Evolutionary conservation across 768 basidiomycete genomes (phyloP).

Genomic region (Suillus variegatus): DNA sequence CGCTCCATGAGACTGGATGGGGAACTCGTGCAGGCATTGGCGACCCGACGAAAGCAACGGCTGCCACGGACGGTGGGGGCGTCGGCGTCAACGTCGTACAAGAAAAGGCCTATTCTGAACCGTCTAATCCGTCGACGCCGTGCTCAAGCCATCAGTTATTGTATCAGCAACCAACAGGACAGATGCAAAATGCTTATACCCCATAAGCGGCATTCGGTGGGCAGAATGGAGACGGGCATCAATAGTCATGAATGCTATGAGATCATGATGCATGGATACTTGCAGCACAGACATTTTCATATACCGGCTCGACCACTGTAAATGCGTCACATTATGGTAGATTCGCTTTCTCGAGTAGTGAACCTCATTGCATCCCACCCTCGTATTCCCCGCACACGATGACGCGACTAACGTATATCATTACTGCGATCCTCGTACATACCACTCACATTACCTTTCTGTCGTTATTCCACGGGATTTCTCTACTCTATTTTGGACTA

Average conservation of each 20-base stretch:
- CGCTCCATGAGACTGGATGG: conserved; percentile 95
- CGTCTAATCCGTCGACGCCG: conserved; percentile 1
- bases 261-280: neutral
- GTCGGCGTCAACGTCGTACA: conserved; percentile 17
- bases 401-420: neutral
- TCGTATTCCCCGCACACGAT: neutral
- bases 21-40: conserved; percentile 95
- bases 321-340: neutral
- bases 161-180: conserved; percentile 1
- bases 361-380: neutral
- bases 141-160: neutral
- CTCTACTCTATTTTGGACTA: conserved; percentile 1
- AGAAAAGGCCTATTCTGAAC: conserved; percentile 20
- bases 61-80: conserved; percentile 52
- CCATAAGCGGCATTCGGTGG: conserved; percentile 8
- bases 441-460: neutral
- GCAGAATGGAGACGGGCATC: conserved; percentile 9
- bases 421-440: neutral
- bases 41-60: conserved; percentile 75
- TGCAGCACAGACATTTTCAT: neutral
- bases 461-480: neutral
- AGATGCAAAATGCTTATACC: conserved; percentile 12
- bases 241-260: conserved; percentile 2
- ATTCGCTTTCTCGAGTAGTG: neutral
- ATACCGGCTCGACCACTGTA: too few relatives aligned